phyloP scores from a whole-genome alignment of 140 eudicot genomes.

The Senecio squalidus region DNA sequence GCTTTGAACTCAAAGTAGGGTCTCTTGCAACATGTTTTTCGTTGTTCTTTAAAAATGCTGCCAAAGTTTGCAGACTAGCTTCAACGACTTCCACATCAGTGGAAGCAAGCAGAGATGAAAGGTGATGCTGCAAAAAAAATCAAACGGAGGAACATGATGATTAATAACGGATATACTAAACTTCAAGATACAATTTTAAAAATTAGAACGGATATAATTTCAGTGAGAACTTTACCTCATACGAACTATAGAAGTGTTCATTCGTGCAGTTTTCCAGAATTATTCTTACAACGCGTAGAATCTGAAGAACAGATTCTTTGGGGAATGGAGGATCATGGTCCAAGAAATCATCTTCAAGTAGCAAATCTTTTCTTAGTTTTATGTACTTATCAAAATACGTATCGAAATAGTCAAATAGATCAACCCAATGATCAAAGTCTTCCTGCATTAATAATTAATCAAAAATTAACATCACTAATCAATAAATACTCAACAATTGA shows the following conservation, averaged over 20 bases:
- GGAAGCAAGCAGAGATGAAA: conserved; percentile 74
- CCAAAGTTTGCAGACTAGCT: conserved; percentile 64
- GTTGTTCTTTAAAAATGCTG: conserved; percentile 49
- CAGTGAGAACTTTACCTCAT: conserved; percentile 43
- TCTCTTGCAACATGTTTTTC: conserved; percentile 56
- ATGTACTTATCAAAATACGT: conserved; percentile 55
- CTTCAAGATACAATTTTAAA: neutral
- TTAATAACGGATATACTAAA: neutral
- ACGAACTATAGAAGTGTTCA: conserved; percentile 54
- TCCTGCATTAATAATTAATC: conserved; percentile 45
- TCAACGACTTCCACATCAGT: conserved; percentile 67
- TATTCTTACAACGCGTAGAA: conserved; percentile 61
- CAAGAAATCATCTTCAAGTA: conserved; percentile 48
- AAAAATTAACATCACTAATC: neutral
- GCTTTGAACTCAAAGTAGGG: conserved; percentile 47
- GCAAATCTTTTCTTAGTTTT: conserved; percentile 67
- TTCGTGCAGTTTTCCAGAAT: conserved; percentile 68
- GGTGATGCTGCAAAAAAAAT: conserved; percentile 46
- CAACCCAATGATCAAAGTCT: conserved; percentile 73
- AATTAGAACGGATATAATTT: neutral
- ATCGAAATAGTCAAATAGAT: conserved; percentile 60
- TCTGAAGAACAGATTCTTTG: conserved; percentile 69
- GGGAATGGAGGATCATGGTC: conserved; percentile 75
- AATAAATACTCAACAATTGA: neutral
- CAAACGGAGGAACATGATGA: neutral